Evolutionary conservation across 805 yeast species (phyloP).

Genomic region (Barnettozyma populi): DNA sequence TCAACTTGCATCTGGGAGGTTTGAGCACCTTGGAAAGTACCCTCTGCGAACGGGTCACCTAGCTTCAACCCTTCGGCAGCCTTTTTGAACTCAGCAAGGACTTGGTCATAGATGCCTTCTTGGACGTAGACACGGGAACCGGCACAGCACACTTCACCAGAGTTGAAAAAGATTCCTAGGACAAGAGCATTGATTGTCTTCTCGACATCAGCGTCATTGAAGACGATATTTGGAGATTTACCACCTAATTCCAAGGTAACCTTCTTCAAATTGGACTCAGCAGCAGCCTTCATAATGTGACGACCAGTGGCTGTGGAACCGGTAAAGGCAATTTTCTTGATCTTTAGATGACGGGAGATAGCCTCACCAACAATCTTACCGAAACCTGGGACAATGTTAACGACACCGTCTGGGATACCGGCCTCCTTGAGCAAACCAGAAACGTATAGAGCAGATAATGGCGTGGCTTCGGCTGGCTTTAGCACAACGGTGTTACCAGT

Average conservation of each 20-base stretch:
- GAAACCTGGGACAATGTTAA: constrained; percentile 74
- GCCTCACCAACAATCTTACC: constrained; percentile 74
- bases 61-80: constrained; percentile 54
- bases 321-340: constrained; percentile 80
- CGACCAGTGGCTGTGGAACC: constrained; percentile 89
- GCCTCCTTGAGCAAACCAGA: constrained; percentile 64
- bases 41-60: constrained; percentile 82
- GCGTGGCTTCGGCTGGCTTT: constrained; percentile 87
- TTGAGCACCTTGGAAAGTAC: constrained; percentile 87
- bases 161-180: constrained; percentile 83
- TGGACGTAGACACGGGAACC: constrained; percentile 90
- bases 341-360: constrained; percentile 60
- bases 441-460: constrained; percentile 70
- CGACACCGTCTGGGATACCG: constrained; percentile 78
- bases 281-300: constrained; percentile 72
- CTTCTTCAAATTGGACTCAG: constrained; percentile 77
- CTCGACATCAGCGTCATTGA: constrained; percentile 77
- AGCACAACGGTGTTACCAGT: constrained; percentile 82
- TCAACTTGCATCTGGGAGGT: constrained; percentile 75
- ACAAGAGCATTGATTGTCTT: constrained; percentile 71
- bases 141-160: constrained; percentile 95
- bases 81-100: constrained; percentile 52
- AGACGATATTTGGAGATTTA: constrained; percentile 87
- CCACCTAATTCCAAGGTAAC: constrained; percentile 96
- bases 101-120: constrained; percentile 75